phyloP scores from a whole-genome alignment of 2,329 filamentous ascomycete genomes.

The Neocucurbitaria cava region DNA sequence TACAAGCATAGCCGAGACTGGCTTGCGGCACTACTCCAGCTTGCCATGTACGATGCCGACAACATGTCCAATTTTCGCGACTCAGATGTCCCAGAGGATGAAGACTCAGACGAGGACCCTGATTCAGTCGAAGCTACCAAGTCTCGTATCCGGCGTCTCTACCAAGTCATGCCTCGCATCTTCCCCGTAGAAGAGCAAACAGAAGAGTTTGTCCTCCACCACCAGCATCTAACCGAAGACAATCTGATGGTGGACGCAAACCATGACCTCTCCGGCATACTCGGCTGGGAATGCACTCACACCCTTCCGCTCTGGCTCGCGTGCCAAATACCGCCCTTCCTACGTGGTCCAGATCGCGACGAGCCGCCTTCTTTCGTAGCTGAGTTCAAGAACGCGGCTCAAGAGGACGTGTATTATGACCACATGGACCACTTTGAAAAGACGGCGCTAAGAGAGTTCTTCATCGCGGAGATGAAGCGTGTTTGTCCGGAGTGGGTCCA shows the following conservation, averaged over 20 bases:
- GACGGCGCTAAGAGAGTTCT: conserved; percentile 10
- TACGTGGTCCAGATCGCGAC: background rate
- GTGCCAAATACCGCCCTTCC: conserved; percentile 16
- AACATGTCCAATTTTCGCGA: background rate
- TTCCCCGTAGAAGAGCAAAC: background rate
- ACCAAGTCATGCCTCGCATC: background rate
- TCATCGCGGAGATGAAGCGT: conserved; percentile 20
- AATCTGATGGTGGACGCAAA: conserved; percentile 19
- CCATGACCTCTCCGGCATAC: conserved; percentile 10
- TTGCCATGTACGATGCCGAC: background rate
- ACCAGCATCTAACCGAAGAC: conserved; percentile 4
- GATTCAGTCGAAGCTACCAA: background rate
- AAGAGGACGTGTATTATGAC: conserved; percentile 2
- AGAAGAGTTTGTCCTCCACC: conserved; percentile 11
- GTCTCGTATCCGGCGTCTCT: background rate
- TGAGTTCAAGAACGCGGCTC: background rate
- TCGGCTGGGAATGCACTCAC: conserved; percentile 20
- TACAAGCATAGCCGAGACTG: conserved; percentile 12
- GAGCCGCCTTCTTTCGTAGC: background rate
- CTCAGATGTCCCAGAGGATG: background rate
- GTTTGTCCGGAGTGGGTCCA: conserved; percentile 14
- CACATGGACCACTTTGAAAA: conserved; percentile 13
- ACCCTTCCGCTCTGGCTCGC: conserved; percentile 14
- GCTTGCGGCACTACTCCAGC: conserved; percentile 6
- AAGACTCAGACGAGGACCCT: background rate